phyloP scores from a whole-genome alignment of 1,284 basidiomycete genomes.

The Ceratobasidium sp. region DNA sequence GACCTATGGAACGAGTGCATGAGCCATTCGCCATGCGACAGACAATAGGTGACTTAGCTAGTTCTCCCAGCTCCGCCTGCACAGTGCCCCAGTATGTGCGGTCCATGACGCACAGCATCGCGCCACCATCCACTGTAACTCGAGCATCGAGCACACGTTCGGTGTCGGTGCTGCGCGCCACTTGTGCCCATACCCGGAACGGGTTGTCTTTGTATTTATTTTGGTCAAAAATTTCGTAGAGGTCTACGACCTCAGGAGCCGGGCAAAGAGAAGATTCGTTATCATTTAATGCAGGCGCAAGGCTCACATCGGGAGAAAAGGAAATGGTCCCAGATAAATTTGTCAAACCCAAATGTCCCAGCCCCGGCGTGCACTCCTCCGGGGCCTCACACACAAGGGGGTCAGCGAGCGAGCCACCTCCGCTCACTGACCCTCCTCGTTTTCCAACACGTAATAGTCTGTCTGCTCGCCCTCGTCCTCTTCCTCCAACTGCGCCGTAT shows the following conservation, averaged over 20 bases:
- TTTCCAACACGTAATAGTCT: conserved; percentile 23
- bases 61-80: neutral
- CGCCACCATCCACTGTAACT: conserved; percentile 22
- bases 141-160: neutral
- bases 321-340: neutral
- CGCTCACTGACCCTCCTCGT: conserved; percentile 20
- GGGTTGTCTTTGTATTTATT: conserved; percentile 10
- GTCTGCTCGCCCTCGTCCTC: conserved; percentile 15
- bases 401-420: conserved; percentile 20
- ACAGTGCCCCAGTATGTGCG: conserved; percentile 1
- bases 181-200: neutral
- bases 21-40: conserved; percentile 31
- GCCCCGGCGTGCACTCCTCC: neutral
- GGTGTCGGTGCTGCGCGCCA: too few relatives aligned
- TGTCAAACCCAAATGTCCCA: too few relatives aligned
- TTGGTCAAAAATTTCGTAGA: conserved; percentile 12
- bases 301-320: neutral
- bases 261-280: neutral
- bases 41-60: neutral
- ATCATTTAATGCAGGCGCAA: neutral
- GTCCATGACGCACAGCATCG: conserved; percentile 30
- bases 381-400: neutral
- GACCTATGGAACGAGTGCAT: conserved; percentile 9
- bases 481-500: conserved; percentile 3
- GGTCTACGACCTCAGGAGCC: neutral